Percentiles rank a stretch among this genome's conserved stretches.
Conservation (phyloP, 805 yeast species). For the Zygotorulaspora sp. region DNA sequence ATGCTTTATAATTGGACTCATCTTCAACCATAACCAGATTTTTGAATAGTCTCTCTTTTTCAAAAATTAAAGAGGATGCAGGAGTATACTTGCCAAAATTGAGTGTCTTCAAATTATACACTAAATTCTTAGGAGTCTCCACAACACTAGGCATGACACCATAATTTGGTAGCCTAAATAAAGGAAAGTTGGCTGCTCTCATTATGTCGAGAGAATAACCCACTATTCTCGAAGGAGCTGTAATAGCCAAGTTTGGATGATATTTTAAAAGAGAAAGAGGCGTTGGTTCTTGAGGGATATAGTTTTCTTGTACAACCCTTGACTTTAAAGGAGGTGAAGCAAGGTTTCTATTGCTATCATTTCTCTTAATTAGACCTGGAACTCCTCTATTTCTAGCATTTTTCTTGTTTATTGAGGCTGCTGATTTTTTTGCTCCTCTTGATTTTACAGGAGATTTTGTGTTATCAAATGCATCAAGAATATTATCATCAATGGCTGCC, state of each 20-base stretch:
- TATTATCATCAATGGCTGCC: slow-evolving; percentile 8
- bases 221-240: slow-evolving; percentile 18
- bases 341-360: neutral
- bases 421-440: slow-evolving; percentile 1
- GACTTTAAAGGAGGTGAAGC: slow-evolving; percentile 7
- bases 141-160: slow-evolving; percentile 13
- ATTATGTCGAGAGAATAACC: slow-evolving; percentile 22
- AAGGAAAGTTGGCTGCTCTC: slow-evolving; percentile 25
- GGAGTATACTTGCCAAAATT: slow-evolving; percentile 69
- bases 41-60: slow-evolving; percentile 26
- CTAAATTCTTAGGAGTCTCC: slow-evolving; percentile 13
- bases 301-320: slow-evolving; percentile 7
- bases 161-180: slow-evolving; percentile 22
- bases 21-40: slow-evolving; percentile 19
- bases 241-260: slow-evolving; percentile 20
- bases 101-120: slow-evolving; percentile 42
- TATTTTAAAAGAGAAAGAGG: slow-evolving; percentile 25
- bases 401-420: slow-evolving; percentile 5
- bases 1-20: slow-evolving; percentile 11
- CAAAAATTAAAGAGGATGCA: slow-evolving; percentile 43
- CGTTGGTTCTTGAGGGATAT: slow-evolving; percentile 26
- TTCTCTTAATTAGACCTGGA: slow-evolving; percentile 15
- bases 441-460: slow-evolving; percentile 1
- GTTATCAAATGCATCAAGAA: slow-evolving; percentile 17
- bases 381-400: slow-evolving; percentile 10